Evolutionary conservation across 2,329 filamentous ascomycete genomes (phyloP), one percentile per base, ranked within the genome.

Genomic region (Knoxdaviesia proteae): DNA sequence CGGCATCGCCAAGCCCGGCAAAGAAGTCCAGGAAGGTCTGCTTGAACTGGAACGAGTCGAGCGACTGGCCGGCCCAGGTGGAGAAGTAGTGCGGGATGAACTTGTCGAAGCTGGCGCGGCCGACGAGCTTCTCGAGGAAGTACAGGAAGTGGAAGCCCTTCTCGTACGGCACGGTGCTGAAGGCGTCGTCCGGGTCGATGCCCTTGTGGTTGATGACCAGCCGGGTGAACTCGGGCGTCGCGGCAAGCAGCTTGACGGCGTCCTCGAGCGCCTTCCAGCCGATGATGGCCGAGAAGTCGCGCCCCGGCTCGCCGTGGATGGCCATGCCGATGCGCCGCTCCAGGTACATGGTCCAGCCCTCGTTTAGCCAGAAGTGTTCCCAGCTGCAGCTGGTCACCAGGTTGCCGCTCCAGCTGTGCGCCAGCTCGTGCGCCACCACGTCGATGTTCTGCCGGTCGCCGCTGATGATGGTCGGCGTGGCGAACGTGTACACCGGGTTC

Each of bases 81-180:
- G 70, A 76, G 58, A 96, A 96, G 64, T 96, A 94, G 58, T 94
- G 77, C 10, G 87, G 86, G 54, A 96, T 94, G 60, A 96, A 98
- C 51, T 77, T 80, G 66, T 96, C 84, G 63, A 90, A 98, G 56
- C 81, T 80, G n/a, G 79, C 69, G 47, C 82, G 80, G 34, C 84
- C 83, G 4, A 96, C 70, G 1, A 94, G 65, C 39, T 79, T 80
- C 53, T 98, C 90, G 9, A 98, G 75, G 52, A 87, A 78, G 59
- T 86, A 94, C 39, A 98, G 68, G 58, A 96, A 92, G 54, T 83
- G 82, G 61, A 94, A 96, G 4, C 88, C 88, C 61, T 98, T 96
- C 57, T 96, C 88, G 53, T 98, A 98, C 0, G 90, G 86, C 34
- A 96, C 68, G 31, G 75, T 81, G 50, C 82, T 92, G 63, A 96